These are phyloP conservation scores for Exophiala sp. DNA, from an alignment of 2,329 filamentous ascomycete species.

Conservation along the genomic window DNA sequence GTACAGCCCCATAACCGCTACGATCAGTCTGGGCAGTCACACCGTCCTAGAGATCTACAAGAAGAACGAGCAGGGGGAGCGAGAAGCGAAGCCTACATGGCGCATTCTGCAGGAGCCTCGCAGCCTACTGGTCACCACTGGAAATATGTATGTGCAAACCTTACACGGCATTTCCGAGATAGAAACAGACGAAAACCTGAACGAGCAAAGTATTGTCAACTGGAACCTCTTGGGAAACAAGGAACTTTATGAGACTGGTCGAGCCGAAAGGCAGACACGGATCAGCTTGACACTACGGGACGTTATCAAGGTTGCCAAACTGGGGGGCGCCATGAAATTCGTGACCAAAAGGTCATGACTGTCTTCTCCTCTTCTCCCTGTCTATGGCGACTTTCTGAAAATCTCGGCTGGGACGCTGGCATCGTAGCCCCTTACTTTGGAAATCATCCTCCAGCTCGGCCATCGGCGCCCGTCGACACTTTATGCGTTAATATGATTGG, in stretches of 20 bases:
- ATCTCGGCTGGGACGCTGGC: slow-evolving; percentile 44
- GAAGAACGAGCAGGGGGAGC: slow-evolving; percentile 39
- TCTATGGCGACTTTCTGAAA: slow-evolving; percentile 4
- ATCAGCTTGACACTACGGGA: slow-evolving; percentile 68
- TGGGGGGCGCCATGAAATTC: slow-evolving; percentile 47
- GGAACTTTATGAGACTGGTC: slow-evolving; percentile 36
- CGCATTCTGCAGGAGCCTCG: slow-evolving; percentile 76
- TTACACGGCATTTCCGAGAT: slow-evolving; percentile 55
- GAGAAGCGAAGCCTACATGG: slow-evolving; percentile 35
- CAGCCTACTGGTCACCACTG: slow-evolving; percentile 57
- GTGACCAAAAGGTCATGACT: slow-evolving; percentile 18
- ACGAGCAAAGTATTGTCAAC: slow-evolving; percentile 45
- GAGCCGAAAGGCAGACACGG: slow-evolving; percentile 46
- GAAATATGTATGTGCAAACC: slow-evolving; percentile 49
- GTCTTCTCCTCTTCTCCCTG: no score
- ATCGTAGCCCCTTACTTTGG: slow-evolving; percentile 59
- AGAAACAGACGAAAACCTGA: slow-evolving; percentile 58
- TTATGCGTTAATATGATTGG: slow-evolving; percentile 63
- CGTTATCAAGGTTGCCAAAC: slow-evolving; percentile 71
- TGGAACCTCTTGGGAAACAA: slow-evolving; percentile 50
- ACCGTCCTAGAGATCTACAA: slow-evolving; percentile 72
- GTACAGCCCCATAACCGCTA: slow-evolving; percentile 83
- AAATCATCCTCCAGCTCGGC: slow-evolving; percentile 68
- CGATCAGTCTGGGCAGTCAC: slow-evolving; percentile 73
- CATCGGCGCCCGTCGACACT: slow-evolving; percentile 48